phyloP scores from a whole-genome alignment of 2,329 filamentous ascomycete genomes.

The Sordariomycetes sp. region DNA sequence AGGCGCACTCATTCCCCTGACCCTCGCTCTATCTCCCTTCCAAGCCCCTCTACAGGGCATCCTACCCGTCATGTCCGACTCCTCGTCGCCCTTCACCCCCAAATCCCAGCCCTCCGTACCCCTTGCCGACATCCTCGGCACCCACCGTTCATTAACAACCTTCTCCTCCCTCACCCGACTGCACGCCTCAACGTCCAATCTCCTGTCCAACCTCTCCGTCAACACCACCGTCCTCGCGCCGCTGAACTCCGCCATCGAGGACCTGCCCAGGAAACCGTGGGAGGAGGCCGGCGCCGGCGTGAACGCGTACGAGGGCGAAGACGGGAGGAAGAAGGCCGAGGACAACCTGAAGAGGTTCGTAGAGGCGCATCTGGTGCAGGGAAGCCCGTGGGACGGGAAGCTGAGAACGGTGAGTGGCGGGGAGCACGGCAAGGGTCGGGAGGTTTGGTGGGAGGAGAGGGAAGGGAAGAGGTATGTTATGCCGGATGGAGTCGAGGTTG shows the following conservation, averaged over 20 bases:
- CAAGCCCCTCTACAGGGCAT: conserved; percentile 9
- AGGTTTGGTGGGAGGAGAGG: conserved; percentile 75
- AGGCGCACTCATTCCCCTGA: too few species aligned
- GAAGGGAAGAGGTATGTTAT: conserved; percentile 64
- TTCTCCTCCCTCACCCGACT: conserved; percentile 78
- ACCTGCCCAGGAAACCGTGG: conserved; percentile 79
- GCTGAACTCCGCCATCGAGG: conserved; percentile 70
- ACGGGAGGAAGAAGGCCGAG: conserved; percentile 67
- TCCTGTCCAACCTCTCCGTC: conserved; percentile 54
- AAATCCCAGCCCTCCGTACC: conserved; percentile 42
- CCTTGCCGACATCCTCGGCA: conserved; percentile 77
- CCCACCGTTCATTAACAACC: conserved; percentile 69
- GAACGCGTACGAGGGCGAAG: conserved; percentile 65
- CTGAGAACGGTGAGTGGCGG: conserved; percentile 53
- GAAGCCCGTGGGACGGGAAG: conserved; percentile 65
- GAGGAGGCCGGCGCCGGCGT: conserved; percentile 60
- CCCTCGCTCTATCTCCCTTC: conserved; percentile 8
- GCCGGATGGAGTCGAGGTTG: conserved; percentile 72
- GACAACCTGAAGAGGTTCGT: conserved; percentile 74
- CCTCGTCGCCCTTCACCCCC: conserved; percentile 7
- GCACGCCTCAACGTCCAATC: conserved; percentile 56
- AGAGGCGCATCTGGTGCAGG: conserved; percentile 71
- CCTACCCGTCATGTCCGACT: conserved; percentile 16
- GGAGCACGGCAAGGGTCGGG: conserved; percentile 17
- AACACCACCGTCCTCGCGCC: conserved; percentile 87